Evolutionary conservation across 2,329 filamentous ascomycete species (phyloP), one percentile per base, ranked within the genome.

Genomic region (Ophiosphaerella herpotricha): DNA sequence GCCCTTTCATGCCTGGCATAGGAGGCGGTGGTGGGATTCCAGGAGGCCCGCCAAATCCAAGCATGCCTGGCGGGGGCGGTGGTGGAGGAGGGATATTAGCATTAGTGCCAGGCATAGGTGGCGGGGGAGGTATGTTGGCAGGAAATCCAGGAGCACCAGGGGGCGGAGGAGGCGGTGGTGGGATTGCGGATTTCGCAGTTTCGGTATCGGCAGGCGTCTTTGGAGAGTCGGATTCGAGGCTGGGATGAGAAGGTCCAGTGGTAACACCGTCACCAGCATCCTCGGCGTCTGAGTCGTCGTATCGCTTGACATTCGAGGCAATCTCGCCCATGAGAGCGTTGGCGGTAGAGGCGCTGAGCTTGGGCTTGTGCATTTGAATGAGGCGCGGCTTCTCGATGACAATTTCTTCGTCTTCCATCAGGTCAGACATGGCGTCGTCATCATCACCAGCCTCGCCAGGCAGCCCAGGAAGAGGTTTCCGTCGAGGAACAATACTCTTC

Each of bases 381-480:
- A 96, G 77, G 47, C 87, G 84, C 34, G 92, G 89, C 74, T 87
- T 93, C 75, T 92, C 90, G 57, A 87, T 89, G 21, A 93, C 74
- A 35, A 86, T 79, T 24, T 81, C 84, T 31, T 84, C 80, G 2
- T 82, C 79, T 14, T 80, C 80, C 7, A 52, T 50, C 26, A 61
- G 46, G 34, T 71, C 67, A 9, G 62, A 63, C 61, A 72, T 65
- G n/a, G 50, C 55, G 31, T 68, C 66, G 31, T 68, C 66, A 18
- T 42, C 39, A 47, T 77, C 73, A 18, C 73, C 73, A 38, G 72
- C 60, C 21, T 74, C 67, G 7, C 54, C 57, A 39, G 54, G 57
- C 21, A 56, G 43, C 16, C 73, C 68, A 63, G 72, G 56, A 63
- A 73, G 61, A 32, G 72, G 72, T 52, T 74, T 74, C 42, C 68